Evolutionary conservation across 164 flowering plant genomes (phyloP).

Genomic region (Amborella trichopoda): DNA sequence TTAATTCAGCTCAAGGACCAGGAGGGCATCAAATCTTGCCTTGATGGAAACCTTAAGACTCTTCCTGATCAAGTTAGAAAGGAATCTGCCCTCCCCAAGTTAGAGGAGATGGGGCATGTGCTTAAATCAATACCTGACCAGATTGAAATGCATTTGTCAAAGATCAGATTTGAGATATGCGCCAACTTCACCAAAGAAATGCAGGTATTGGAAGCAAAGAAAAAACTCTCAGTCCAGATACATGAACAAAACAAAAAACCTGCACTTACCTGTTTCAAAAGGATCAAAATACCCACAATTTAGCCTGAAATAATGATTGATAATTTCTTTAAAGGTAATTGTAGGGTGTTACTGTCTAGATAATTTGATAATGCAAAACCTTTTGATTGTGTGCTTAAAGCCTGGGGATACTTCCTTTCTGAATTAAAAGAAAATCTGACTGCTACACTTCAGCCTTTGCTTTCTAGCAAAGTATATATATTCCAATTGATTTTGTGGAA

Average conservation of each 20-base stretch:
- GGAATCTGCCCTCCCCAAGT: conserved; percentile 24
- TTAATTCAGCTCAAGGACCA: conserved; percentile 51
- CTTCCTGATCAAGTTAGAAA: conserved; percentile 39
- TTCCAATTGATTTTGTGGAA: too few relatives aligned
- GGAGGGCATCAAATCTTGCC: conserved; percentile 48
- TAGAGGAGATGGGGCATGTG: conserved; percentile 23
- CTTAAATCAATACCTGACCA: conserved; percentile 42
- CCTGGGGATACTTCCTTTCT: too few relatives aligned
- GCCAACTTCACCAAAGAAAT: conserved; percentile 36
- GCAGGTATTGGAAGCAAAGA: too few relatives aligned
- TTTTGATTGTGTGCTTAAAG: neutral
- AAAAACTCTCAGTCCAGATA: neutral
- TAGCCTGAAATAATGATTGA: neutral
- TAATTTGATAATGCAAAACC: neutral
- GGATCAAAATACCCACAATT: neutral
- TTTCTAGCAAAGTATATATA: too few relatives aligned
- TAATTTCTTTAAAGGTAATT: neutral
- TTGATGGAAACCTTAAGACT: conserved; percentile 42
- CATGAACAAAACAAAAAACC: neutral
- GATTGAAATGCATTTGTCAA: conserved; percentile 29
- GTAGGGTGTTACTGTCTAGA: neutral
- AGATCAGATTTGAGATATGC: conserved; percentile 30
- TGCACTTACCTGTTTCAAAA: neutral
- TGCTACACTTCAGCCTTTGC: too few relatives aligned
- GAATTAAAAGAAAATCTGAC: too few relatives aligned